Base-by-base conservation (phyloP, 2,329 filamentous ascomycete genomes). In the Talaromyces albobiverticillius region DNA sequence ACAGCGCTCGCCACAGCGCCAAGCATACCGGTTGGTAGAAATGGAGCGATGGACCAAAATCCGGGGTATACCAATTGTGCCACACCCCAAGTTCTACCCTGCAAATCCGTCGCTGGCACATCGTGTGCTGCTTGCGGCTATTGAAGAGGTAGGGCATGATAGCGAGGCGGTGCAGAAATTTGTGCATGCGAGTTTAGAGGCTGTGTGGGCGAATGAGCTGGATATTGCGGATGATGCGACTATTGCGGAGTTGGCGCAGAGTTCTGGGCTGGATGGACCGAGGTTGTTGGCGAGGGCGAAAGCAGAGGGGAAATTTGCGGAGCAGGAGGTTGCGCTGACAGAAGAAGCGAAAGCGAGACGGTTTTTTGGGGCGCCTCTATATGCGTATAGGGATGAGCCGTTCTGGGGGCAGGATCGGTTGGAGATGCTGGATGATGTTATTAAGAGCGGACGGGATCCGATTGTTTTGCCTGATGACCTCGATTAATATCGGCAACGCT, bases 81-180 rank as follows among this genome's bases (percentile, higher is more conserved):
- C 38, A 11, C 57, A 65, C 38, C 65, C 62, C 57, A 49, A 49
- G 20, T 49, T 38, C 38, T 49, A 49, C 23, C 46, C 46, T 26
- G 32, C 46, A 8, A 49, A 69, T 14, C 66, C 66, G 0, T 68
- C 67, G 6, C 61, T 67, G 5, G 65, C 66, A 9, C 65, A 69
- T 51, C 54, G 62, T 1, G 62, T 66, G 14, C 55, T 66, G 1
- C 51, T 65, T 1, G 64, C 62, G 2, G 61, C 60, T 0, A 60
- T 64, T 25, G 48, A 49, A 11, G 46, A 49, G 18, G 7, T 38
- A 23, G 53, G 22, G 23, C 20, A 57, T 13, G 57, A 58, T 16
- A 41, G 36, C 34, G 6, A 20, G 11, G 18, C 42, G 4, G 53
- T 60, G 1, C 46, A 55, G n/a, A 51, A 55, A 18, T 59, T 51